Base-by-base conservation (phyloP, 257 asterid species). In the Mentha longifolia region DNA sequence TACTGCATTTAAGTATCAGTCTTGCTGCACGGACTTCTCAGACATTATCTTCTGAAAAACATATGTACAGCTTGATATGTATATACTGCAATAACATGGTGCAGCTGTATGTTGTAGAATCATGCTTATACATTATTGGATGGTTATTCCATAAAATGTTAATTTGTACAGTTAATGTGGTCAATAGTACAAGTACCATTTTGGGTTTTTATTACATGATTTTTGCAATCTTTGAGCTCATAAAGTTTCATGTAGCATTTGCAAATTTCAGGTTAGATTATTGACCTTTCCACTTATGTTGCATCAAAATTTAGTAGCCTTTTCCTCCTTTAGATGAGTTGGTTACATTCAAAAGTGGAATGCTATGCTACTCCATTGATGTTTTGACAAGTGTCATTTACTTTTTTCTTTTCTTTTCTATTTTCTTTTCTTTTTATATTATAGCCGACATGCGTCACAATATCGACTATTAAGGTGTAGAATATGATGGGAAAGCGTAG, bases 91-190 rank as follows among this genome's bases (percentile, higher is more conserved):
- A 41, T 65, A 65, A 71, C 54, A 76, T 49, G 56, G 68, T 58
- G 65, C 74, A 77, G 77, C 81, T 77, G 74, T 66, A 66, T 19
- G 20, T 20, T 14, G 10, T 39, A 20, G 59, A 74, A 67, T 60
- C 74, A 25, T 63, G 46, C 35, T 74, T 65, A 58, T 58, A 67
- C 57, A 30, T 22, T 63, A 65, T 49, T 28, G 69, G 70, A 16
- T 71, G 52, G 33, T 56, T 73, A 43, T 58, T 76, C 67, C 79
- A 49, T 49, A 50, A 50, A 45, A 57, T 69, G 66, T 25, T 25
- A 47, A 25, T 39, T 22, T 37, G 61, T 60, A 17, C 47, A 19
- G 39, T 71, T 47, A 61, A 71, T 43, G 31, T 37, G 61, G 68
- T 58, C 45, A 63, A 6, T 37, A 13, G 62, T 63, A 15, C 61